A percentile compares a stretch with the other conserved stretches of the same genome.
These are phyloP conservation scores for Chrysanthemum lavandulifolium DNA, from an alignment of 129 eudicot species.

Conservation along the genomic window DNA sequence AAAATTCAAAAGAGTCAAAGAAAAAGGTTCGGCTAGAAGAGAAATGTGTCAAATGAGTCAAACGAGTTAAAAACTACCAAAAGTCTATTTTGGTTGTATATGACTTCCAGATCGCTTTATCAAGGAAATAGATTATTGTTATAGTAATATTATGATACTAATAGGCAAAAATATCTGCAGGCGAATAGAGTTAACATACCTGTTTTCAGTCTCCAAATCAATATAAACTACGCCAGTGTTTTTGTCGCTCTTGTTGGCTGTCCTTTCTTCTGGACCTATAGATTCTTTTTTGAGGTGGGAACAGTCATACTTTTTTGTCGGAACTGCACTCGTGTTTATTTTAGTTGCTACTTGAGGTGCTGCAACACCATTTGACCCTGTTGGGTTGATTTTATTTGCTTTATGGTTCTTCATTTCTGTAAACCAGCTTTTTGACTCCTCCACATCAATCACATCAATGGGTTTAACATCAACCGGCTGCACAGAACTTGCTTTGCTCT, in stretches of 20 bases:
- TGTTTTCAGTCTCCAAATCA: constrained; percentile 43
- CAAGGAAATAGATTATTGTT: too few relatives aligned
- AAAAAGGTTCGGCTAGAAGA: too few relatives aligned
- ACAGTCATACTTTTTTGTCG: constrained; percentile 25
- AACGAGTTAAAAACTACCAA: too few relatives aligned
- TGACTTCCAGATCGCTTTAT: too few relatives aligned
- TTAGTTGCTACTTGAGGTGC: constrained; percentile 25
- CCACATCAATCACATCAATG: constrained; percentile 32
- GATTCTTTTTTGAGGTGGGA: constrained; percentile 26
- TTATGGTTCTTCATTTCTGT: constrained; percentile 40
- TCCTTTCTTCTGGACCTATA: constrained; percentile 20
- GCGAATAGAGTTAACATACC: constrained; percentile 37
- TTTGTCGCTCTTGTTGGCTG: constrained; percentile 29
- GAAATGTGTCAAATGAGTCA: too few relatives aligned
- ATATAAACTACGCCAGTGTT: constrained; percentile 26
- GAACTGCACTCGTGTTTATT: constrained; percentile 22
- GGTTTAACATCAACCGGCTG: constrained; percentile 33
- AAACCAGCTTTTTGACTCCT: constrained; percentile 28
- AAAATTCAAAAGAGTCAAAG: not conserved
- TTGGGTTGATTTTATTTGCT: constrained; percentile 22
- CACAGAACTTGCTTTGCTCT: constrained; percentile 24
- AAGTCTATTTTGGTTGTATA: too few relatives aligned
- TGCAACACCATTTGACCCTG: constrained; percentile 31
- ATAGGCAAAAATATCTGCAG: not conserved
- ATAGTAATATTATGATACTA: too few relatives aligned